Evolutionary conservation across 805 yeast species (phyloP).

Genomic region (Myxozyma sirexii): DNA sequence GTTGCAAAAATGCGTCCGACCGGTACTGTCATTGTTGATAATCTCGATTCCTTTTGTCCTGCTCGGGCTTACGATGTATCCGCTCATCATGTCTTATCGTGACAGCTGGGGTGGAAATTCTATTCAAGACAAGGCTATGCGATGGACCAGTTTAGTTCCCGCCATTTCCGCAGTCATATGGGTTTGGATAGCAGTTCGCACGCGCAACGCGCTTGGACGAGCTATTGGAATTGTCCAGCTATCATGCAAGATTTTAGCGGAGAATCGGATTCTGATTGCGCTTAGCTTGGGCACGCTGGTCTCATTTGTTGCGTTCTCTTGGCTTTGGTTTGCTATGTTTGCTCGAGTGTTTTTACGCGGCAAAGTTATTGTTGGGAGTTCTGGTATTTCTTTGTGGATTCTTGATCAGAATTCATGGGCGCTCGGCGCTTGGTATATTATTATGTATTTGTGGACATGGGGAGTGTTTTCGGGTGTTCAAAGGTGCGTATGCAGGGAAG

Average conservation of each 20-base stretch:
- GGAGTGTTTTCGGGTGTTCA: constrained; percentile 46
- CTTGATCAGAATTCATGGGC: constrained; percentile 41
- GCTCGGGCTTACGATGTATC: constrained; percentile 36
- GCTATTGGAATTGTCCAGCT: constrained; percentile 45
- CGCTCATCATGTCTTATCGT: constrained; percentile 41
- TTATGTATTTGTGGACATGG: constrained; percentile 50
- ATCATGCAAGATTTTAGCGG: constrained; percentile 43
- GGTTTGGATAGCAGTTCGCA: constrained; percentile 38
- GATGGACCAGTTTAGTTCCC: constrained; percentile 41
- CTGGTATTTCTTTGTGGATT: constrained; percentile 29
- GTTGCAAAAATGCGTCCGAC: constrained; percentile 37
- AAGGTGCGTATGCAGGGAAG: constrained; percentile 17
- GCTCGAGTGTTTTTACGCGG: constrained; percentile 40
- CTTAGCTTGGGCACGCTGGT: constrained; percentile 40
- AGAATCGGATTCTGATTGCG: constrained; percentile 40
- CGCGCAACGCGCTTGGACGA: constrained; percentile 37
- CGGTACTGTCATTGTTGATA: constrained; percentile 37
- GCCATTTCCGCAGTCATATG: constrained; percentile 38
- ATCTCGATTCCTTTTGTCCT: constrained; percentile 41
- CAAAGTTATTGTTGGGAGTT: constrained; percentile 13
- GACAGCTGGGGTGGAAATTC: constrained; percentile 41
- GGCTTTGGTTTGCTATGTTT: constrained; percentile 44
- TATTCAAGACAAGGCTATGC: constrained; percentile 40
- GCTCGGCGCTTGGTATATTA: constrained; percentile 40
- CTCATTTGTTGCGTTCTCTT: constrained; percentile 41